A percentile compares a stretch with the other conserved stretches of the same genome.
These are phyloP conservation scores for Mycena rosella DNA, from an alignment of 768 basidiomycete genomes.

Conservation along the genomic window DNA sequence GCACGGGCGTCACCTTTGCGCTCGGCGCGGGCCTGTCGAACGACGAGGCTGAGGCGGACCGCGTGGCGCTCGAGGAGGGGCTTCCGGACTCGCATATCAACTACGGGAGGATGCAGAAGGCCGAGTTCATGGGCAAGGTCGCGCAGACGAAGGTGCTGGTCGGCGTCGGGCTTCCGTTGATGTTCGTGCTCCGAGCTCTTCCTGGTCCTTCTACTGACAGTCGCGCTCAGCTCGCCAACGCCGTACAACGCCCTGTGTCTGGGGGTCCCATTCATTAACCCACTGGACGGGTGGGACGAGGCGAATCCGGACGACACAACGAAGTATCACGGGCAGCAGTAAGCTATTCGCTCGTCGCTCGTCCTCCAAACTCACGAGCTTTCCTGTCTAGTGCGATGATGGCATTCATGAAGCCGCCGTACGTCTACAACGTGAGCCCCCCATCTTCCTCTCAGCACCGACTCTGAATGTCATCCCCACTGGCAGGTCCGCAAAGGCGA, in stretches of 20 bases:
- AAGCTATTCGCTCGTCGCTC: not conserved
- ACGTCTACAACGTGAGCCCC: conserved; percentile 27
- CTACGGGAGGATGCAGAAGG: conserved; percentile 8
- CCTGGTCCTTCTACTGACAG: no score
- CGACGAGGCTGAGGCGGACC: not conserved
- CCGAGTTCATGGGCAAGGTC: conserved; percentile 1
- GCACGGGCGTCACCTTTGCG: not conserved
- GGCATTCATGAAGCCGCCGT: conserved; percentile 9
- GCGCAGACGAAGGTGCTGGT: conserved; percentile 19
- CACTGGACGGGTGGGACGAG: conserved; percentile 5
- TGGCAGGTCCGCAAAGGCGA: conserved; percentile 2
- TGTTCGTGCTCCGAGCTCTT: not conserved
- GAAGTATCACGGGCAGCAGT: conserved; percentile 13
- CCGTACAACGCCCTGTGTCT: conserved; percentile 17
- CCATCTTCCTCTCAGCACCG: no score
- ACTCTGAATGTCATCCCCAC: no score
- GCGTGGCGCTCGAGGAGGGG: not conserved
- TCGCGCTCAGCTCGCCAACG: conserved; percentile 16
- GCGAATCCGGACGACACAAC: not conserved
- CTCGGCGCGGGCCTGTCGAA: conserved; percentile 17
- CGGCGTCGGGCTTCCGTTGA: conserved; percentile 10
- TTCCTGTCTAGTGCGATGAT: conserved; percentile 1
- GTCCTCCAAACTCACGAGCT: not conserved
- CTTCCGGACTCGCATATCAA: conserved; percentile 11
- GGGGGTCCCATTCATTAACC: conserved; percentile 17